Percentiles rank a stretch among this genome's conserved stretches.
These are phyloP conservation scores for Myxozyma melibiosi DNA, from an alignment of 805 yeast genomes.

Conservation along the genomic window DNA sequence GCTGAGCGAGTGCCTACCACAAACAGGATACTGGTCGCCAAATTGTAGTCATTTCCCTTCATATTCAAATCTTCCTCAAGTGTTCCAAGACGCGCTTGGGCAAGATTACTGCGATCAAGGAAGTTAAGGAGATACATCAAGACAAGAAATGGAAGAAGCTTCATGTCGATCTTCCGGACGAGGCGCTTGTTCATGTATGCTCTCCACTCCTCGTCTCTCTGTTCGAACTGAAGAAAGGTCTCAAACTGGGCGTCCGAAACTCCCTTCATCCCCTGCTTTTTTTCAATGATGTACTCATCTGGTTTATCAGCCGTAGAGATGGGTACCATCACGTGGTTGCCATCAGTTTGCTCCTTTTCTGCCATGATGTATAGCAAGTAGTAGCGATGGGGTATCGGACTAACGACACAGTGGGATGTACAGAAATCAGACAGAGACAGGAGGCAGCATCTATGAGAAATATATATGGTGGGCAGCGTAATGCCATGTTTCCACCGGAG, in stretches of 20 bases:
- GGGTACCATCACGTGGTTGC: too few species aligned
- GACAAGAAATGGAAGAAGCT: constrained; percentile 35
- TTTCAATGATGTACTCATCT: not conserved
- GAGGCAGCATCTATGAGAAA: not conserved
- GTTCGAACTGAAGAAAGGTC: not conserved
- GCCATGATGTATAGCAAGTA: not conserved
- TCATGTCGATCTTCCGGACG: constrained; percentile 28
- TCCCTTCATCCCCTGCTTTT: not conserved
- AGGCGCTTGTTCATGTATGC: constrained; percentile 7
- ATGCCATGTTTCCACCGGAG: too few species aligned
- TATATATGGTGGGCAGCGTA: too few species aligned
- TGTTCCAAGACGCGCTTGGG: constrained; percentile 51
- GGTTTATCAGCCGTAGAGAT: not conserved
- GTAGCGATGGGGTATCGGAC: not conserved
- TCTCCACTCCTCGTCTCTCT: constrained; percentile 19
- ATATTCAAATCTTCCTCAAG: constrained; percentile 47
- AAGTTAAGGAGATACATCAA: constrained; percentile 40
- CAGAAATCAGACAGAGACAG: not conserved
- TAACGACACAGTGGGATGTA: not conserved
- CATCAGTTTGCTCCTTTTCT: not conserved
- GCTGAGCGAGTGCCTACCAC: constrained; percentile 48
- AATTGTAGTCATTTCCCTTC: constrained; percentile 47
- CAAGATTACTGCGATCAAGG: constrained; percentile 51
- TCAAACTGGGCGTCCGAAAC: not conserved
- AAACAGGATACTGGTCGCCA: constrained; percentile 48